These are phyloP conservation scores for Aspergillus puulaauensis DNA, from an alignment of 2,329 filamentous ascomycete species.

Conservation along the genomic window DNA sequence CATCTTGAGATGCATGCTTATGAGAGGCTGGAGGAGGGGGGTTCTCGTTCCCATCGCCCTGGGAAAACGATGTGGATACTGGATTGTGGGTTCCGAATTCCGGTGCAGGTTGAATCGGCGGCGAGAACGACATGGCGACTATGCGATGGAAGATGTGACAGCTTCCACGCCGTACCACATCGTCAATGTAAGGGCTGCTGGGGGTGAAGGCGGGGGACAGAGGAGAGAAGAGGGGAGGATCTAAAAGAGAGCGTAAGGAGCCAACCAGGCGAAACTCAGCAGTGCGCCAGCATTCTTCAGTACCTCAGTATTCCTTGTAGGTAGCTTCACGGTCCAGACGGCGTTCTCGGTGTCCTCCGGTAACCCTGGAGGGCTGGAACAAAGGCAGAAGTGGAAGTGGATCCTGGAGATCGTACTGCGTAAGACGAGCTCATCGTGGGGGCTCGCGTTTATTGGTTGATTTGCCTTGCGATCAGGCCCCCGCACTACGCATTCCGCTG, in stretches of 20 bases:
- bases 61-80: constrained; percentile 2
- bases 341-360: background rate
- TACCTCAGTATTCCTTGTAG: background rate
- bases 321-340: background rate
- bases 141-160: background rate
- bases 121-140: constrained; percentile 19
- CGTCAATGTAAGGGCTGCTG: background rate
- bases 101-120: constrained; percentile 7
- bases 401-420: background rate
- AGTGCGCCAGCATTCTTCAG: background rate
- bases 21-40: constrained; percentile 5
- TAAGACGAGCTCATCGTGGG: background rate
- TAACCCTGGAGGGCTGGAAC: background rate
- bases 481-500: background rate
- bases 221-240: background rate
- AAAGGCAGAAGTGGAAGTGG: background rate
- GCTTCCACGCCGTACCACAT: constrained; percentile 14
- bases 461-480: background rate
- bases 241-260: background rate
- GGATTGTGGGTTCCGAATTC: background rate
- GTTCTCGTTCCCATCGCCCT: constrained; percentile 1
- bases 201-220: background rate
- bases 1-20: constrained; percentile 17
- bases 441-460: background rate
- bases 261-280: constrained; percentile 1